Conservation (phyloP, 768 basidiomycete species). For the Lactarius evosmus region DNA sequence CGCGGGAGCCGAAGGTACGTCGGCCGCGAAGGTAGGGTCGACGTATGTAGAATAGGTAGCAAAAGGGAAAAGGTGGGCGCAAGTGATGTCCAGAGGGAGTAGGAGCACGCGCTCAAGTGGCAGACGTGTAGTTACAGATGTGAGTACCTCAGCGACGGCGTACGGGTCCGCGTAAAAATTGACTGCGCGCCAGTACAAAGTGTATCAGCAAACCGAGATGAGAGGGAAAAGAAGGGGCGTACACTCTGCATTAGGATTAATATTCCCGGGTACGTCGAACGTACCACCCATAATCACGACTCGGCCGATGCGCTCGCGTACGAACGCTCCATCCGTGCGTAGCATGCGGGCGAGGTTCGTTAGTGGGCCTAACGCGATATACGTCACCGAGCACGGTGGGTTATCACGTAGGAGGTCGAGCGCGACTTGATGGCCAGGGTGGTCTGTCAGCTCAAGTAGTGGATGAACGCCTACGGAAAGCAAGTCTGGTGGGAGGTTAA, state of each 20-base stretch:
- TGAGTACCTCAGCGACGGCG: slow-evolving; percentile 69
- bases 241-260: slow-evolving; percentile 81
- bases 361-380: slow-evolving; percentile 70
- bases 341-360: slow-evolving; percentile 76
- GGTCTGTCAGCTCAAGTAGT: slow-evolving; percentile 46
- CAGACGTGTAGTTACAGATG: slow-evolving; percentile 44
- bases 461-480: slow-evolving; percentile 35
- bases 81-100: slow-evolving; percentile 80
- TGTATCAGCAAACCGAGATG: not conserved
- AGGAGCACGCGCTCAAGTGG: slow-evolving; percentile 67
- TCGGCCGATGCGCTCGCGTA: slow-evolving; percentile 62
- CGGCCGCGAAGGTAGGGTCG: slow-evolving; percentile 57
- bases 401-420: slow-evolving; percentile 51
- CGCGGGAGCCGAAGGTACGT: slow-evolving; percentile 45
- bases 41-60: slow-evolving; percentile 53
- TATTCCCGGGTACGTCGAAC: slow-evolving; percentile 88
- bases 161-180: slow-evolving; percentile 87
- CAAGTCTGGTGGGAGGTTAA: slow-evolving; percentile 38
- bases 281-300: slow-evolving; percentile 93
- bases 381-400: slow-evolving; percentile 57
- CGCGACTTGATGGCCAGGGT: slow-evolving; percentile 51
- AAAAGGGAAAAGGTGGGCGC: slow-evolving; percentile 75
- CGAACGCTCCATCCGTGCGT: slow-evolving; percentile 48
- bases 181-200: slow-evolving; percentile 43
- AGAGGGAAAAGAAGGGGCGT: slow-evolving; percentile 32